phyloP scores from a whole-genome alignment of 73 alveolate species.

The Tetrahymena elliotti region DNA sequence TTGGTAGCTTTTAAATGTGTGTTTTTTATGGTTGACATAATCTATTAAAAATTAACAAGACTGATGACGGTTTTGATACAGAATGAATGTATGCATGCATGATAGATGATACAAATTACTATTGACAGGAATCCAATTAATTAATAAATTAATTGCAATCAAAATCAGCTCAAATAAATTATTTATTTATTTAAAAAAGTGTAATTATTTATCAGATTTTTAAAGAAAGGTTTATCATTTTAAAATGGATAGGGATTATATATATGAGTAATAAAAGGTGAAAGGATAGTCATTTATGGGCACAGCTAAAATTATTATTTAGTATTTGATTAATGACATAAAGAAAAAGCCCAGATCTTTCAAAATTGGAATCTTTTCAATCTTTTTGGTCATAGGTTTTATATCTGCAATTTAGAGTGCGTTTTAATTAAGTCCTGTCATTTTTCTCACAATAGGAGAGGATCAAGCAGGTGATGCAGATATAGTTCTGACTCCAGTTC shows the following conservation, averaged over 20 bases:
- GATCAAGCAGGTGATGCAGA: slow-evolving; percentile 88
- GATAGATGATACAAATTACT: background rate
- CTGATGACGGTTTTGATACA: background rate
- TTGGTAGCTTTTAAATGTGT: background rate
- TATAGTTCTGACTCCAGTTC: slow-evolving; percentile 61
- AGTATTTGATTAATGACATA: slow-evolving; percentile 57
- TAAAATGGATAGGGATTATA: background rate
- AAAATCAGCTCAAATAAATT: background rate
- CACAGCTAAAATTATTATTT: background rate
- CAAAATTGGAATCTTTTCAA: slow-evolving; percentile 86
- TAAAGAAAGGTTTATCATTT: background rate
- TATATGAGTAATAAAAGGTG: background rate
- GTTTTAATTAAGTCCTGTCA: slow-evolving; percentile 64
- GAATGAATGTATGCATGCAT: background rate
- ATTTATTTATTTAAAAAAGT: too few species aligned
- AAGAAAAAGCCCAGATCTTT: slow-evolving; percentile 82
- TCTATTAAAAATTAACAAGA: background rate
- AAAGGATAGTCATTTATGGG: background rate
- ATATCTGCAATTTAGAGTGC: slow-evolving; percentile 72
- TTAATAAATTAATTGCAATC: background rate
- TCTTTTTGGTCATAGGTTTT: slow-evolving; percentile 82
- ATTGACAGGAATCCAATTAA: background rate
- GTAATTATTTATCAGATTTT: background rate
- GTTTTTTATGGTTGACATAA: background rate
- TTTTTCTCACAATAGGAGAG: slow-evolving; percentile 79